phyloP scores from a whole-genome alignment of 2,329 filamentous ascomycete species.

The Phoma sp. region DNA sequence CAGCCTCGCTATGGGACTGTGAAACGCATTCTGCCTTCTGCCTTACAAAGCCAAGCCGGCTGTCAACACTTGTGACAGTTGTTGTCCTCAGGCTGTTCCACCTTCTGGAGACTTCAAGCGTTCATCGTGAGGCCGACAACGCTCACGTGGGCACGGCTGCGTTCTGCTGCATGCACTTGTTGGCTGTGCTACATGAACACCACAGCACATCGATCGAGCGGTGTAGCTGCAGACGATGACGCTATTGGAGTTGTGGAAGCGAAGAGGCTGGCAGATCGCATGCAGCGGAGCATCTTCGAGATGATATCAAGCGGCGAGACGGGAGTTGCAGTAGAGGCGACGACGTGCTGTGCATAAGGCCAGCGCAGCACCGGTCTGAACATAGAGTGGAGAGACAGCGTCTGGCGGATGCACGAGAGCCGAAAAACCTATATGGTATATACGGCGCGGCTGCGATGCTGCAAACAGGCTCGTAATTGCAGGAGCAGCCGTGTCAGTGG shows the following conservation, averaged over 20 bases:
- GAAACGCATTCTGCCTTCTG: conserved; percentile 31
- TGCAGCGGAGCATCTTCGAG: neutral
- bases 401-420: conserved; percentile 19
- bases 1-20: conserved; percentile 27
- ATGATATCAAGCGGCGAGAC: neutral
- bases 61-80: conserved; percentile 28
- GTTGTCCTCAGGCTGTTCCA: conserved; percentile 27
- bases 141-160: conserved; percentile 9
- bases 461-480: conserved; percentile 19
- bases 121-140: conserved; percentile 13
- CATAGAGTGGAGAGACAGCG: conserved; percentile 14
- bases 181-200: conserved; percentile 23
- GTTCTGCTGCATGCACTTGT: conserved; percentile 13
- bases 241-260: neutral
- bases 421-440: conserved; percentile 23
- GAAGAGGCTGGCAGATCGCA: neutral
- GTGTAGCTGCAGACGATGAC: conserved; percentile 26
- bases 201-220: conserved; percentile 13
- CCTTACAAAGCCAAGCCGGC: conserved; percentile 35
- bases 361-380: conserved; percentile 32
- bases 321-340: neutral
- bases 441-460: conserved; percentile 5
- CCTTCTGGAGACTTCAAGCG: conserved; percentile 10
- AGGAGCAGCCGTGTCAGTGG: conserved; percentile 21
- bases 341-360: conserved; percentile 23